Base-by-base conservation (phyloP, 352 stramenopile genomes). In the Chrysophaeum taylorii region DNA sequence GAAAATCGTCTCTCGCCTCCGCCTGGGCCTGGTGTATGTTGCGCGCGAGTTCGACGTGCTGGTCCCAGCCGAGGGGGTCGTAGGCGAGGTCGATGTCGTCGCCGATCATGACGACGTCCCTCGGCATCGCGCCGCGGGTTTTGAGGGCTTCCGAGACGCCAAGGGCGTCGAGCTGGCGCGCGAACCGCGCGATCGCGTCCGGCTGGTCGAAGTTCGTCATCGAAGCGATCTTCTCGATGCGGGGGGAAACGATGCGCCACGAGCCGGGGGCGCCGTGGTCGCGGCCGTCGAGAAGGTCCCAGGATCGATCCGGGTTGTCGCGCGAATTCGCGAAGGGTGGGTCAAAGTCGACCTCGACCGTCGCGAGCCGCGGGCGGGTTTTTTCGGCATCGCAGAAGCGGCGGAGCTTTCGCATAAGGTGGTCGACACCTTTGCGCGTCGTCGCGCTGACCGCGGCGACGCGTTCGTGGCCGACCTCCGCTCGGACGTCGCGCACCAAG, bases 141-240 rank as follows among this genome's bases (percentile, higher is more conserved):
- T 76, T 42, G 0, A 91, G 74, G 72, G 85, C 81, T 39, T 73
- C 70, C 15, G 76, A 72, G 63, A 91, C 87, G 52, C 82, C 84
- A 45, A 87, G 42, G 36, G 84, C 85, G 38, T 87, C 78, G 0
- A 91, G 69, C 64, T 87, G 76, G 35, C 84, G 74, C 66, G 82
- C 82, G 72, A 91, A 91, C 27, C 84, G 76, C 73, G 87, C 82
- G 1, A 92, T 81, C 27, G 84, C 85, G 78, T 92, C 86, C n/a
- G 86, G 85, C 71, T 92, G 92, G 62, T 92, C 87, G 84, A 85
- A 93, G 62, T 90, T 85, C 23, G 87, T 93, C 86, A 92, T 93
- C 64, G 79, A 78, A 18, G 86, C 85, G 62, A 91, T 81, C 57
- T 86, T 81, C 71, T 91, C 85, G 70, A 93, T 89, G 60, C 87